Evolutionary conservation across 768 basidiomycete genomes (phyloP), one percentile per base, ranked within the genome.

Genomic region (Agrocybe chaxingu): DNA sequence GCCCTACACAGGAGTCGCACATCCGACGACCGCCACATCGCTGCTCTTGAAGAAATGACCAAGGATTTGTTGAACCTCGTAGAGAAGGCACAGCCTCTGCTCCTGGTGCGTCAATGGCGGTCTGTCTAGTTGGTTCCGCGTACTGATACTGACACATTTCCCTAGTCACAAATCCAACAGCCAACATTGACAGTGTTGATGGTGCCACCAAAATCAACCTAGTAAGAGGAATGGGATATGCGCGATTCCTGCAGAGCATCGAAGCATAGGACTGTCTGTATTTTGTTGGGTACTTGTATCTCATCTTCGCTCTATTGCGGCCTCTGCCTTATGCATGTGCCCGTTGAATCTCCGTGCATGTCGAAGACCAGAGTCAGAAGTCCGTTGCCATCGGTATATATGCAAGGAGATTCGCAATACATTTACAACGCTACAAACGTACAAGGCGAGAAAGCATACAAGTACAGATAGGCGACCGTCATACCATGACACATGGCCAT

Each of bases 11-110:
- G 69, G 29, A 73, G 70, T 48, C 74, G 85, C 45, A 70, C 72
- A 19, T 66, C 68, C 36, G 82, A 91, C 56, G 66, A 75, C n/a
- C 73, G 85, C 46, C 87, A 89, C 65, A 77, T 70, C 48, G 85
- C 85, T 8, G 88, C 89, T 4, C 60, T 89, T 41, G 78, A 85
- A 24, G 82, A 84, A 58, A 92, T 92, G 86, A 77, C 84, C 42
- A 71, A 78, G 2, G 73, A 76, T n/a, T 61, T 92, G 51, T 75
- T 87, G 36, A 66, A 67, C 13, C 70, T 78, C 35, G 74, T 86
- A 33, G 84, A 87, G 61, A 78, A 76, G 51, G 70, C 78, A 44
- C 78, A 75, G 48, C 86, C 87, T 8, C 65, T 80, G 3, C 74
- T 76, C 10, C 61, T 89, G 66, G 89, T 89, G 55, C 48, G 83